Base-by-base conservation (phyloP, 768 basidiomycete genomes). In the Dentipellis sp. region DNA sequence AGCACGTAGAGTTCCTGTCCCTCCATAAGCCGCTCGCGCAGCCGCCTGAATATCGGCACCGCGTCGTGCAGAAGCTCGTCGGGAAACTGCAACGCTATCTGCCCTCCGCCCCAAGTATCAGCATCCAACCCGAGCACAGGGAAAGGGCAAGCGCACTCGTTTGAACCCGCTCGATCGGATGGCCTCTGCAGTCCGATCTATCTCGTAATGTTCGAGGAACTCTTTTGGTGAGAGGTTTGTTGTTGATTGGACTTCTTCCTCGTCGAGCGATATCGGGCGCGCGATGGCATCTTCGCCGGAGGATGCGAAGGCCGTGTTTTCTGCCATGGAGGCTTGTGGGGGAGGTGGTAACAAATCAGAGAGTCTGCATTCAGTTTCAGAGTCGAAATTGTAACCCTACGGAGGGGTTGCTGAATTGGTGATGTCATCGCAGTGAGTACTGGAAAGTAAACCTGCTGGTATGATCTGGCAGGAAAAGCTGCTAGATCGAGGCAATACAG, bases 1-100 rank as follows among this genome's bases (percentile, higher is more conserved):
- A 97, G 77, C 4, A 97, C 86, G 67, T 92, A 95, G 21, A 91
- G 72, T 63, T 94, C 87, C 52, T 73, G 73, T 17, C 50, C 67
- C 1, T 68, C 69, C 16, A 76, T 73, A 21, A 83, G 66, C 54
- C 64, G 69, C 1, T 66, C 65, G 65, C 85, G 88, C 37, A 99
- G 75, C 4, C 71, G 66, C 39, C 80, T 76, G 66, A 84, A 94
- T 23, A 98, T 84, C 2, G 84, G 83, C 14, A 97, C 94, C 0
- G 92, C 92, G 61, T 89, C 84, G 34, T 81, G 81, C 11, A 99
- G 71, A 19, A 97, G 80, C 66, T 95, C 91, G 67, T 99, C 97
- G 0, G 97, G 95, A 63, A 98, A 97, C 69, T 98, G 97, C 10
- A 99, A 78, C 0, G 91, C 91, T 51, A 94, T 80, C 87, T 93